These are phyloP conservation scores for Penicillium verrucosum DNA, from an alignment of 2,329 filamentous ascomycete species.

Conservation along the genomic window DNA sequence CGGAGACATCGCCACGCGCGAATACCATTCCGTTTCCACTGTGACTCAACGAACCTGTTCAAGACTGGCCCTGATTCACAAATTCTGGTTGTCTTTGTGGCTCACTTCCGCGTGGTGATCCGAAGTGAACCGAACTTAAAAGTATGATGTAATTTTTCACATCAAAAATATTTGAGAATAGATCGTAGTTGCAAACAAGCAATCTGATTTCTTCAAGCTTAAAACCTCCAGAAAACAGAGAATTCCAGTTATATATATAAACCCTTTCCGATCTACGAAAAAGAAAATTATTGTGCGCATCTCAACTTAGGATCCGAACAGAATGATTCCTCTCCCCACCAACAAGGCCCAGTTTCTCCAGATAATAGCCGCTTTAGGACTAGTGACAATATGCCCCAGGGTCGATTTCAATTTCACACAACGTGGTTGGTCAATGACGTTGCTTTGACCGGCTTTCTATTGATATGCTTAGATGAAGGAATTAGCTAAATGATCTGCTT, in stretches of 20 bases:
- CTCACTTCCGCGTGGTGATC: background rate
- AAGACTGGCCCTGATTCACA: too few relatives aligned
- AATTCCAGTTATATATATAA: background rate
- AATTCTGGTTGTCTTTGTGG: background rate
- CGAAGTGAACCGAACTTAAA: background rate
- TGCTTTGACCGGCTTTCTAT: background rate
- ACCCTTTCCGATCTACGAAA: background rate
- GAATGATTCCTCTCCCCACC: constrained; percentile 6
- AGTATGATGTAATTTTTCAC: constrained; percentile 17
- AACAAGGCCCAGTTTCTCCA: constrained; percentile 15
- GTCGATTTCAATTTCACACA: background rate
- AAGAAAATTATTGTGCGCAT: background rate
- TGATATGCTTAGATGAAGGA: constrained; percentile 14
- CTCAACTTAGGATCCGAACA: background rate
- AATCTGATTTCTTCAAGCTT: background rate
- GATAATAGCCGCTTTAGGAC: constrained; percentile 22
- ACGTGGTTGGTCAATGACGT: constrained; percentile 16
- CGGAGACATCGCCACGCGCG: constrained; percentile 21
- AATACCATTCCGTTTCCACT: constrained; percentile 18
- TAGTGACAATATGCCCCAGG: constrained; percentile 15
- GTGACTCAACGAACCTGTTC: background rate
- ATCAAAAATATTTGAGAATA: background rate
- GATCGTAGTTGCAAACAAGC: background rate
- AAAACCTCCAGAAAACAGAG: background rate
- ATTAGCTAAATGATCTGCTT: constrained; percentile 16